Conservation (phyloP, 2,329 filamentous ascomycete genomes). For the Elsinoe perseae region DNA sequence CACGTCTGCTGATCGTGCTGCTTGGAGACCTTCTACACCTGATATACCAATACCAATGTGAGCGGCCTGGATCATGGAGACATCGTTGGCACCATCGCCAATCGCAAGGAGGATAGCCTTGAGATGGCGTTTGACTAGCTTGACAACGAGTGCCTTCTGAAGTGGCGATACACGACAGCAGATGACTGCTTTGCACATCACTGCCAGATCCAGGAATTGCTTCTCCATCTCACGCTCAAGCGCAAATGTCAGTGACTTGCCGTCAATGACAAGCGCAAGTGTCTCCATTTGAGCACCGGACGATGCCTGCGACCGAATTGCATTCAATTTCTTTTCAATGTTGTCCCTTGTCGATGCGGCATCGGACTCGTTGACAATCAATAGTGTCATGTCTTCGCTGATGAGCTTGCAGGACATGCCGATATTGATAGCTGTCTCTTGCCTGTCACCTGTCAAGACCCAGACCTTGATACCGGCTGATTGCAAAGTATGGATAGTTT, state of each 20-base stretch:
- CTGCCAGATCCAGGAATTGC: slow-evolving; percentile 81
- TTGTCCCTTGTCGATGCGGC: slow-evolving; percentile 76
- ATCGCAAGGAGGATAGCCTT: slow-evolving; percentile 90
- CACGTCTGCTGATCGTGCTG: slow-evolving; percentile 89
- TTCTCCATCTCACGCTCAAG: slow-evolving; percentile 92
- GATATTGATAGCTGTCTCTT: slow-evolving; percentile 99
- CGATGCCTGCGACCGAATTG: slow-evolving; percentile 74
- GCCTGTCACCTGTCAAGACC: slow-evolving; percentile 94
- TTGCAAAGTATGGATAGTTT: slow-evolving; percentile 95
- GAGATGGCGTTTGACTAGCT: slow-evolving; percentile 91
- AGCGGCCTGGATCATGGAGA: slow-evolving; percentile 99
- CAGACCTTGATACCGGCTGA: slow-evolving; percentile 97
- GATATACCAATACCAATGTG: slow-evolving; percentile 98
- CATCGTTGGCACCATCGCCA: slow-evolving; percentile 95
- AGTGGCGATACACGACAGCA: slow-evolving; percentile 93
- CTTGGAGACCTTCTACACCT: slow-evolving; percentile 92
- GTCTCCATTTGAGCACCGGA: slow-evolving; percentile 73
- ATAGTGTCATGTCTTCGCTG: slow-evolving; percentile 95
- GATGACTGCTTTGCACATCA: slow-evolving; percentile 98
- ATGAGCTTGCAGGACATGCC: slow-evolving; percentile 99
- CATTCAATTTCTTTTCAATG: slow-evolving; percentile 85
- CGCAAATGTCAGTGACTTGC: slow-evolving; percentile 87
- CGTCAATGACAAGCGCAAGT: slow-evolving; percentile 88
- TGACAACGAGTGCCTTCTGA: slow-evolving; percentile 95
- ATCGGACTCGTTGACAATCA: slow-evolving; percentile 90